Evolutionary conservation across 768 basidiomycete genomes (phyloP).

Genomic region (Sporobolomyces phaffii): DNA sequence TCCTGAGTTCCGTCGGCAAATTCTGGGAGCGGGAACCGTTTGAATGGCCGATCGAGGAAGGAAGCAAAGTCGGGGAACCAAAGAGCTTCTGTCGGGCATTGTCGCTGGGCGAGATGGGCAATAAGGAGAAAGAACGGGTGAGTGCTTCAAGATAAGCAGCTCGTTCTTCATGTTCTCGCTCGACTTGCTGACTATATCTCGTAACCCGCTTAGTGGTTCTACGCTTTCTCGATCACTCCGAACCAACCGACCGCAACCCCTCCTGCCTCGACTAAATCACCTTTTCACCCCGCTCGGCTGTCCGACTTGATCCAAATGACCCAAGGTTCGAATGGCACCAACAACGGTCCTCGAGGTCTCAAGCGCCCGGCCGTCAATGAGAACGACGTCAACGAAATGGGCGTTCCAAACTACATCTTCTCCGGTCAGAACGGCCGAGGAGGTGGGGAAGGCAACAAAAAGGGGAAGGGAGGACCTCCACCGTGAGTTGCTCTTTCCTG

Average conservation of each 20-base stretch:
- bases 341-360: conserved; percentile 41
- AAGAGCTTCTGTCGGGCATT: conserved; percentile 60
- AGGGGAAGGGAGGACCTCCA: conserved; percentile 49
- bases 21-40: conserved; percentile 98
- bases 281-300: conserved; percentile 37
- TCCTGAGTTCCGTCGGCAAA: conserved; percentile 61
- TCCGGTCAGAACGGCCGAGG: conserved; percentile 20
- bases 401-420: conserved; percentile 44
- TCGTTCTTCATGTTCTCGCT: background rate
- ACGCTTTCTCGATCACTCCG: conserved; percentile 81
- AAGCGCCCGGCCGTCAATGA: conserved; percentile 45
- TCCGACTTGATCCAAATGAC: conserved; percentile 41
- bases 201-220: conserved; percentile 71
- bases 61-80: conserved; percentile 48
- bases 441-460: conserved; percentile 35
- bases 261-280: conserved; percentile 55
- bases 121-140: conserved; percentile 70
- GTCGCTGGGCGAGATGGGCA: conserved; percentile 79
- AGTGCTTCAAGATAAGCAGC: conserved; percentile 41
- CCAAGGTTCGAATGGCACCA: conserved; percentile 38
- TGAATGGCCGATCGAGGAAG: conserved; percentile 60
- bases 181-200: too few species aligned
- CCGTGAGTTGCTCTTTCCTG: conserved; percentile 11
- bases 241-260: conserved; percentile 49
- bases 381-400: conserved; percentile 41